phyloP scores from a whole-genome alignment of 352 stramenopile genomes.

The Pythium oligandrum region DNA sequence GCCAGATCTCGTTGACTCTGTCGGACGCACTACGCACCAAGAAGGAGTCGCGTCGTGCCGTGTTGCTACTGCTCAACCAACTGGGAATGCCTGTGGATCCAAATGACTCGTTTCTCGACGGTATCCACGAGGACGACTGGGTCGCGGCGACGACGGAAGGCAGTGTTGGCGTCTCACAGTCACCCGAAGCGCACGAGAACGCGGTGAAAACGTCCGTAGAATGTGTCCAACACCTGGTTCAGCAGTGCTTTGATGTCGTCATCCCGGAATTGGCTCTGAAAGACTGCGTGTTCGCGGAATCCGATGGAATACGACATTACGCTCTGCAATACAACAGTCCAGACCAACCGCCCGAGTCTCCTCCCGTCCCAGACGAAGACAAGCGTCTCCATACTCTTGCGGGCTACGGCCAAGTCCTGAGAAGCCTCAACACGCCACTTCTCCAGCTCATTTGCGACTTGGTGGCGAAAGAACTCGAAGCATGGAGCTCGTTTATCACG shows the following conservation, averaged over 20 bases:
- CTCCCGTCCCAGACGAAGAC: constrained; percentile 23
- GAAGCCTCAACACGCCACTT: constrained; percentile 22
- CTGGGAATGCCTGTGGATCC: too few relatives aligned
- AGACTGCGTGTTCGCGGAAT: constrained; percentile 41
- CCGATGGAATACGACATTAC: constrained; percentile 32
- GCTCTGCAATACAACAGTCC: constrained; percentile 41
- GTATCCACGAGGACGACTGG: constrained; percentile 10
- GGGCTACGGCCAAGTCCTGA: constrained; percentile 20
- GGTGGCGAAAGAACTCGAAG: constrained; percentile 46
- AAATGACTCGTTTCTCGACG: too few relatives aligned
- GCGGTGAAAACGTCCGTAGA: constrained; percentile 5
- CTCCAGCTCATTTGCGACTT: constrained; percentile 48
- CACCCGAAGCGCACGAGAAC: background rate
- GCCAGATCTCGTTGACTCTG: too few relatives aligned
- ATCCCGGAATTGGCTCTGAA: constrained; percentile 32
- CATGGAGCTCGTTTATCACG: constrained; percentile 25
- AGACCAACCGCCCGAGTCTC: constrained; percentile 22
- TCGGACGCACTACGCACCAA: too few relatives aligned
- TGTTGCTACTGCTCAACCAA: too few relatives aligned
- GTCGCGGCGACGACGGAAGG: constrained; percentile 18
- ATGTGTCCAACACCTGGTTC: constrained; percentile 40
- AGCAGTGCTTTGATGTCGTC: constrained; percentile 57
- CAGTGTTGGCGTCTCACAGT: too few relatives aligned
- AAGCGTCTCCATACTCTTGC: constrained; percentile 24
- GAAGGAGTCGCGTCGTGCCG: too few relatives aligned